Evolutionary conservation across 208 protist species (phyloP).

Genomic region (Porcisia hertigi): DNA sequence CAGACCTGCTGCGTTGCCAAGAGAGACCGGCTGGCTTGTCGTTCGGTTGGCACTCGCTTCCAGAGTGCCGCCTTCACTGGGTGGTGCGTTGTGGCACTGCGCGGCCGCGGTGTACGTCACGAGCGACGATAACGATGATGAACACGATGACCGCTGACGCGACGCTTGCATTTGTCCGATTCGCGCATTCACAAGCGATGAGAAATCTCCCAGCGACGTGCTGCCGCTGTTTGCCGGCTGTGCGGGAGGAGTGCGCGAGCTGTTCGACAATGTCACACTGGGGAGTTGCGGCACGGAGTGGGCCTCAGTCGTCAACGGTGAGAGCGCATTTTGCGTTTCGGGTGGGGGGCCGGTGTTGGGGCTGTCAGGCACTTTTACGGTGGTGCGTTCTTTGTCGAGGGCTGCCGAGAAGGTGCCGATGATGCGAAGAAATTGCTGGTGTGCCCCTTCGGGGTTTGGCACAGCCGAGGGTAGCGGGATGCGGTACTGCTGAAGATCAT

Average conservation of each 20-base stretch:
- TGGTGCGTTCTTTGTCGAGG: not conserved
- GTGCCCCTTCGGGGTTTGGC: conserved; percentile 13
- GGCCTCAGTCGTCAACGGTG: not conserved
- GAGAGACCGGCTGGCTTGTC: not conserved
- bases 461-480: conserved; percentile 26
- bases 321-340: not conserved
- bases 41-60: not conserved
- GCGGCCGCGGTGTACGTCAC: not conserved
- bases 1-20: not conserved
- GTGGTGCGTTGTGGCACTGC: not conserved
- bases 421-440: not conserved
- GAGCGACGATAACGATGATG: too few relatives aligned
- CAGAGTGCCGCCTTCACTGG: not conserved
- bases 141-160: not conserved
- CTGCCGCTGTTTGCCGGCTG: not conserved
- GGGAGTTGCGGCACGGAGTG: not conserved
- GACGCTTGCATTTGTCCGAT: conserved; percentile 14
- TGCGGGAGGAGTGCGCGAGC: not conserved
- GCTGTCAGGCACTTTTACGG: not conserved
- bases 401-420: conserved; percentile 1
- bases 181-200: conserved; percentile 6
- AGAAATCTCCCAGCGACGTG: not conserved
- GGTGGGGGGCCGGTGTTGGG: too few relatives aligned
- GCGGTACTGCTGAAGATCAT: conserved; percentile 25
- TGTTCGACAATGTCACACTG: not conserved